Conservation (phyloP, 345 rosid species). For the Rhizophora apiculata region DNA sequence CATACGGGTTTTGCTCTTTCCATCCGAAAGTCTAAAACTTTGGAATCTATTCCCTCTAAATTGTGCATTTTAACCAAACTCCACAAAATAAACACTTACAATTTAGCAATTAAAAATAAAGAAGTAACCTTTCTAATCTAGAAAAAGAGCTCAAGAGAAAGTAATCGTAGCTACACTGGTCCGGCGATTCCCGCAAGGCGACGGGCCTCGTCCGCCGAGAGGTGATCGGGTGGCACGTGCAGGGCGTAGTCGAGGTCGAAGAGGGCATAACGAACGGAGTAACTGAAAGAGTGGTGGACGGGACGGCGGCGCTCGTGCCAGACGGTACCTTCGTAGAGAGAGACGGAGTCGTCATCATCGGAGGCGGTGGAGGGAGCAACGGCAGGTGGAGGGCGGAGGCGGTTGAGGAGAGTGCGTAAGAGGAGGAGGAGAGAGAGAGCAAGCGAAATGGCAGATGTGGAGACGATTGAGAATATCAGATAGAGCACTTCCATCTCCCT, state of each 20-base stretch:
- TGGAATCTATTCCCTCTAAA: neutral
- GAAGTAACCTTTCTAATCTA: neutral
- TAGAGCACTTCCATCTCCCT: slow-evolving; percentile 41
- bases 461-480: slow-evolving; percentile 44
- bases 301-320: slow-evolving; percentile 91
- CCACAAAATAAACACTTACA: neutral
- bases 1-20: no score
- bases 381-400: slow-evolving; percentile 21
- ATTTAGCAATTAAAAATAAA: neutral
- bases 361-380: neutral
- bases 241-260: slow-evolving; percentile 56
- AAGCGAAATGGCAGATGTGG: slow-evolving; percentile 29
- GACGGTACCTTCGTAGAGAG: slow-evolving; percentile 70
- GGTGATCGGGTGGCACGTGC: slow-evolving; percentile 50
- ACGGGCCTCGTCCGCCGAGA: slow-evolving; percentile 71
- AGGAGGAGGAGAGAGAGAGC: slow-evolving; percentile 45
- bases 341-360: slow-evolving; percentile 9
- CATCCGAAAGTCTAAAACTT: no score
- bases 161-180: slow-evolving; percentile 43
- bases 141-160: neutral
- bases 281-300: slow-evolving; percentile 60
- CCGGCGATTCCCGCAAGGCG: slow-evolving; percentile 51
- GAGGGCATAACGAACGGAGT: slow-evolving; percentile 74
- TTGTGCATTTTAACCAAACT: neutral
- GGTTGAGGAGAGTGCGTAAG: slow-evolving; percentile 32